phyloP scores from a whole-genome alignment of 176 grass and related monocot species.

The Zoysia pacifica region DNA sequence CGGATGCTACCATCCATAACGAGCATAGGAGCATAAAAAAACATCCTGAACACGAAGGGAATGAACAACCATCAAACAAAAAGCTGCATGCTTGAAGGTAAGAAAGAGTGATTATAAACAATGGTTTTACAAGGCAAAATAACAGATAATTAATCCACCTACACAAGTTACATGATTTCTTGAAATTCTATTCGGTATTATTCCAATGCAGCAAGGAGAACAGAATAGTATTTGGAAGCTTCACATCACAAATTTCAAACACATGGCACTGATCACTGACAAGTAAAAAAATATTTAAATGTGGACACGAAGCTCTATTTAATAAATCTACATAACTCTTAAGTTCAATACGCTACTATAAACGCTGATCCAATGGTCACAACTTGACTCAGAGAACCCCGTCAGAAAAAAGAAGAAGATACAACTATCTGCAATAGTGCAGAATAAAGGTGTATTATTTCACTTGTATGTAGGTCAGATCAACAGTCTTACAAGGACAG shows the following conservation, averaged over 20 bases:
- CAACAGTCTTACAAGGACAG: neutral
- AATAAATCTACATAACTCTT: neutral
- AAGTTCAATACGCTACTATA: neutral
- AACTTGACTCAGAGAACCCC: neutral
- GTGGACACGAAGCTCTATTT: neutral
- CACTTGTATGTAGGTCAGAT: neutral
- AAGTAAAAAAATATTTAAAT: too few species aligned
- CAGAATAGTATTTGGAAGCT: neutral
- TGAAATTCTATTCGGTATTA: neutral
- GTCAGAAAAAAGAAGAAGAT: neutral
- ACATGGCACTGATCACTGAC: too few species aligned
- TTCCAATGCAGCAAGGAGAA: neutral
- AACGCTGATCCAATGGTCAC: neutral
- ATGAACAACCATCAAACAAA: neutral
- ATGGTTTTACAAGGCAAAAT: neutral
- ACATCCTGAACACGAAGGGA: neutral
- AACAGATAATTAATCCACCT: neutral
- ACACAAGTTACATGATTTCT: neutral
- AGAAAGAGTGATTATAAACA: neutral
- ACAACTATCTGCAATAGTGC: too few species aligned
- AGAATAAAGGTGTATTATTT: neutral
- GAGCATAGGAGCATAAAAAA: neutral
- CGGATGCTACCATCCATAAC: neutral
- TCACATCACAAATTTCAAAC: neutral
- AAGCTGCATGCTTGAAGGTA: neutral